phyloP scores from a whole-genome alignment of 2,329 filamentous ascomycete genomes.

The Colletotrichum brevisporum region DNA sequence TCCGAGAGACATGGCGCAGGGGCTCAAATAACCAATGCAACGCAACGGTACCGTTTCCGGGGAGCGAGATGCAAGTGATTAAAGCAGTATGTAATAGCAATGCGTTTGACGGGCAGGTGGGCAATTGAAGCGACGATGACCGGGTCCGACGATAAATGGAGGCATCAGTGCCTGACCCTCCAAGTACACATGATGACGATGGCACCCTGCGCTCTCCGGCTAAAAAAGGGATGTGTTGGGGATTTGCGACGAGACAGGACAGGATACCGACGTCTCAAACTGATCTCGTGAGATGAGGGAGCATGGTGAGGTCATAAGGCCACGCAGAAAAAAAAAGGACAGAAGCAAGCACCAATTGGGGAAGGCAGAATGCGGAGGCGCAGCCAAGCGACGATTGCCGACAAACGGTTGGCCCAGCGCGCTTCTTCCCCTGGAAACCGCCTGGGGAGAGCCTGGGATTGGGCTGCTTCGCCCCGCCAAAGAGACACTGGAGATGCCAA shows the following conservation, averaged over 20 bases:
- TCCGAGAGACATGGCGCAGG: conserved; percentile 30
- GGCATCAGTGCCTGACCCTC: conserved; percentile 21
- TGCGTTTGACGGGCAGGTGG: conserved; percentile 2
- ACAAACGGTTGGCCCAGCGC: conserved; percentile 32
- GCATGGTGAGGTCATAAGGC: conserved; percentile 38
- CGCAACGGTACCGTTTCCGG: background rate
- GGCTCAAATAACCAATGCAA: background rate
- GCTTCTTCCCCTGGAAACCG: conserved; percentile 25
- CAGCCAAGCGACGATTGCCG: conserved; percentile 38
- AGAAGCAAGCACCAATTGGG: background rate
- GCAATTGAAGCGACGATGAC: conserved; percentile 23
- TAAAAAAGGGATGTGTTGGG: conserved; percentile 6
- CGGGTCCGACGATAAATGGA: conserved; percentile 8
- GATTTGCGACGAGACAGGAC: conserved; percentile 21
- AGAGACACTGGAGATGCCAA: conserved; percentile 4
- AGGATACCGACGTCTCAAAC: conserved; percentile 37
- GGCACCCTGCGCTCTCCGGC: conserved; percentile 6
- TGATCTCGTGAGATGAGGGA: conserved; percentile 39
- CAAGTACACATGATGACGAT: conserved; percentile 36
- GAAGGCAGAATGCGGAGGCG: conserved; percentile 36
- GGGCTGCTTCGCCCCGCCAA: conserved; percentile 29
- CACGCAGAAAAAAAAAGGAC: conserved; percentile 17
- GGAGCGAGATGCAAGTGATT: background rate
- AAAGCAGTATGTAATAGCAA: conserved; percentile 5
- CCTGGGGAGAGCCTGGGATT: conserved; percentile 23